Base-by-base conservation (phyloP, 805 yeast species). In the Brettanomyces nanus region DNA sequence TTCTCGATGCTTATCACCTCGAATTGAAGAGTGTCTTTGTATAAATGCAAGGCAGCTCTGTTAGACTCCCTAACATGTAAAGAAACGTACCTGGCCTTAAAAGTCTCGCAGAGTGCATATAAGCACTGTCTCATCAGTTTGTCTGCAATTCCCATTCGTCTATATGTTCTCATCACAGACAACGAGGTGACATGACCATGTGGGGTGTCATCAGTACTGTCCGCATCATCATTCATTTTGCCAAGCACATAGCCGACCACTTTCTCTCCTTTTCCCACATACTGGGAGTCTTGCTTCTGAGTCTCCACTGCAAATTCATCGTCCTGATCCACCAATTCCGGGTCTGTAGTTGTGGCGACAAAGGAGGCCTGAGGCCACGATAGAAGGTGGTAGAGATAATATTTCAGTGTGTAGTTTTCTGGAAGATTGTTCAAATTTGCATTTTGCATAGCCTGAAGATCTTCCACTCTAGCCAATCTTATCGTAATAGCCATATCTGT, bases 301-400 rank as follows among this genome's bases (percentile, higher is more conserved):
- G 37, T 39, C 51, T 25, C 30, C 1, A 19, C 21, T 7, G 42
- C 36, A 7, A 7, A 6, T n/a, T 31, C 37, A 6, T 23, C 45
- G 33, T 52, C 54, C 30, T 53, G 52, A 21, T 46, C 51, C 11
- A 51, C 50, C 4, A 52, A 42, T 25, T 56, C 63, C 9, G 69
- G 75, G 45, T 75, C 82, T 20, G 80, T 75, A 2, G 92, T 80
- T 1, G 90, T 81, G 14, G 98, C 98, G 27, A 92, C 97, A 65
- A 80, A 92, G 29, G 95, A 85, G 11, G 95, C 94, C 58, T 90
- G 95, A 2, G 98, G 98, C 98, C 98, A 92, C 27, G 97, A 80
- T 36, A 90, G 65, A 6, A 86, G 73, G 61, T 92, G 98, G 61
- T 92, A 92, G 71, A 92, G 73, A 63, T 92, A 92, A 63, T 87